A percentile compares a stretch with the other conserved stretches of the same genome.
Conservation (phyloP, 2,329 filamentous ascomycete species). For the Aaosphaeria arxii region DNA sequence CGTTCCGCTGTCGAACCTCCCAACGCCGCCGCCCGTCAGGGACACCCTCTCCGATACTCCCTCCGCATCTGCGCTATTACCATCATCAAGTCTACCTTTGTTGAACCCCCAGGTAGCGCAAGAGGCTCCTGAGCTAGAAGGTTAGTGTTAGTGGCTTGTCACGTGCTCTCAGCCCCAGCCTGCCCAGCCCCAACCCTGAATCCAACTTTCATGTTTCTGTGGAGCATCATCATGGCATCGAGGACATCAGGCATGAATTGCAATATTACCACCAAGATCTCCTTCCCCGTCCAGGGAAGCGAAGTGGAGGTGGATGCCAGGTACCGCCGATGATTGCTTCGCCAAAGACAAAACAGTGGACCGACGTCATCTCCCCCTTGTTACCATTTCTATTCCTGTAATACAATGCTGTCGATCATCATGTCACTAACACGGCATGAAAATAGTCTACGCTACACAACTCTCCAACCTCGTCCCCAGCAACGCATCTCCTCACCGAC, state of each 20-base stretch:
- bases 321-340: too few relatives aligned
- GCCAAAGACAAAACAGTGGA: too few relatives aligned
- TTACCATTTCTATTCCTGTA: too few relatives aligned
- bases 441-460: slow-evolving; percentile 30
- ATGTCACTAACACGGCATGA: background rate
- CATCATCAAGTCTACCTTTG: slow-evolving; percentile 1
- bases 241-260: too few relatives aligned
- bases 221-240: background rate
- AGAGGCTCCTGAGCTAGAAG: slow-evolving; percentile 22
- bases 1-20: slow-evolving; percentile 38
- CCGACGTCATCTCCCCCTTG: too few relatives aligned
- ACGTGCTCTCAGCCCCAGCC: slow-evolving; percentile 5
- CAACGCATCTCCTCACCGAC: slow-evolving; percentile 26
- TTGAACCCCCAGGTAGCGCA: background rate
- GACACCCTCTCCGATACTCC: slow-evolving; percentile 10
- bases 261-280: too few relatives aligned
- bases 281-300: too few relatives aligned
- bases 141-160: slow-evolving; percentile 20
- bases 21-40: slow-evolving; percentile 38
- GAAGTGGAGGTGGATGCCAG: too few relatives aligned
- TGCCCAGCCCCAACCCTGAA: background rate
- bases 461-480: slow-evolving; percentile 36
- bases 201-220: background rate
- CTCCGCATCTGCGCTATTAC: slow-evolving; percentile 7
- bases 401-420: too few relatives aligned